Conservation (phyloP, 2,329 filamentous ascomycete genomes). For the Trichoderma afroharzianum region DNA sequence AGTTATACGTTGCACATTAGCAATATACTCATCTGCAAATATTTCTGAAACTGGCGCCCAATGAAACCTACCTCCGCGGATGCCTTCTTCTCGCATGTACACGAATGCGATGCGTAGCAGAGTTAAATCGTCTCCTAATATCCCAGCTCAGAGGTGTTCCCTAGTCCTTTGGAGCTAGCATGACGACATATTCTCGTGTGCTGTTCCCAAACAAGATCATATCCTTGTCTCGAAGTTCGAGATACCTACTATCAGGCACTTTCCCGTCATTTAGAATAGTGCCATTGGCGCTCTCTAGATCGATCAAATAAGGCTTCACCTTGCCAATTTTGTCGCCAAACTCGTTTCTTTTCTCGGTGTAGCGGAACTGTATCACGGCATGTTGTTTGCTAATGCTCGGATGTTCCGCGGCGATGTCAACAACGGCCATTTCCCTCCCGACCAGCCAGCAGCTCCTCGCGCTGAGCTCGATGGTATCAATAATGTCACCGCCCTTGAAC, state of each 20-base stretch:
- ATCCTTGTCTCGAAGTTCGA: conserved; percentile 86
- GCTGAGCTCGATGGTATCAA: conserved; percentile 77
- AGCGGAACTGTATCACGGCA: conserved; percentile 89
- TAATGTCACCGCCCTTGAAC: conserved; percentile 77
- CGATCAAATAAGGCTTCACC: conserved; percentile 85
- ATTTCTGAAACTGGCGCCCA: not conserved
- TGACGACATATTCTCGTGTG: conserved; percentile 90
- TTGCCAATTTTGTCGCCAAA: conserved; percentile 77
- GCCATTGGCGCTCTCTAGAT: conserved; percentile 90
- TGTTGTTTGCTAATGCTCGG: conserved; percentile 95
- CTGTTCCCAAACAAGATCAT: conserved; percentile 84
- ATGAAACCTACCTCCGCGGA: not conserved
- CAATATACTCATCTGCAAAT: not conserved
- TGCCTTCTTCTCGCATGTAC: not conserved
- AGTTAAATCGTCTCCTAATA: not conserved
- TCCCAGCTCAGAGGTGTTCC: not conserved
- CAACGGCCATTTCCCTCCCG: conserved; percentile 74
- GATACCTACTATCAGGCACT: conserved; percentile 71
- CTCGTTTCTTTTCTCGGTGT: conserved; percentile 78
- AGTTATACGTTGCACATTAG: not conserved
- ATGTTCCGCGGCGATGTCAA: conserved; percentile 81
- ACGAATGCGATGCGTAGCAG: not conserved
- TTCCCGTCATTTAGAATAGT: conserved; percentile 75
- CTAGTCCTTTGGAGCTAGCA: conserved; percentile 61
- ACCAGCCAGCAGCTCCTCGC: conserved; percentile 85